A percentile compares a stretch with the other conserved stretches of the same genome.
These are phyloP conservation scores for Exophiala sp. DNA, from an alignment of 2,329 filamentous ascomycete species.

Conservation along the genomic window DNA sequence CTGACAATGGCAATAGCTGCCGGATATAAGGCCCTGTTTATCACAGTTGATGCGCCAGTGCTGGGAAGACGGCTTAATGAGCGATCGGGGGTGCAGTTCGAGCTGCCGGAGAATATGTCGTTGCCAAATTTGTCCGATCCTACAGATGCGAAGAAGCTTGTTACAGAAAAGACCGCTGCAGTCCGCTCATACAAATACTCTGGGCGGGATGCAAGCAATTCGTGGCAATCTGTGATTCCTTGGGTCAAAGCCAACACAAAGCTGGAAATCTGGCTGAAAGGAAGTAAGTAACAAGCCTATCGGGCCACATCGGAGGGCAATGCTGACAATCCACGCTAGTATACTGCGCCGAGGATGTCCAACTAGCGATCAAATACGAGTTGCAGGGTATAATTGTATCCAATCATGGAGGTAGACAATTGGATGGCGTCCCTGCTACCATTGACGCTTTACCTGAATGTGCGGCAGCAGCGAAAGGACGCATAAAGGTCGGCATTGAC, in stretches of 20 bases:
- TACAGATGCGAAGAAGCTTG: constrained; percentile 30
- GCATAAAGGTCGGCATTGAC: constrained; percentile 23
- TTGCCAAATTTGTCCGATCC: constrained; percentile 41
- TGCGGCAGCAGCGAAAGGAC: constrained; percentile 23
- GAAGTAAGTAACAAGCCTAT: constrained; percentile 27
- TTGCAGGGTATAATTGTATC: constrained; percentile 18
- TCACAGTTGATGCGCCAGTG: constrained; percentile 55
- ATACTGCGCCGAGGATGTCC: constrained; percentile 12
- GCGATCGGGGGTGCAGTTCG: constrained; percentile 42
- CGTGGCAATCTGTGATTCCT: constrained; percentile 50
- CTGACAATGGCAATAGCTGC: constrained; percentile 31
- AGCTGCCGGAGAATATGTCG: constrained; percentile 42
- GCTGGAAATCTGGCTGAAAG: constrained; percentile 27
- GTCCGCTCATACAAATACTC: constrained; percentile 9
- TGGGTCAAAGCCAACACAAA: constrained; percentile 44
- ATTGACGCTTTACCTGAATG: constrained; percentile 16
- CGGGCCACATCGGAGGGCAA: constrained; percentile 17
- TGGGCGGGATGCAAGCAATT: constrained; percentile 39
- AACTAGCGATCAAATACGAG: constrained; percentile 16
- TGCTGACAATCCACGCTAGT: background rate
- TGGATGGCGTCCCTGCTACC: constrained; percentile 19
- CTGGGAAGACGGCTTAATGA: constrained; percentile 54
- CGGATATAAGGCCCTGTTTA: constrained; percentile 53
- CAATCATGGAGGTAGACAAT: constrained; percentile 21
- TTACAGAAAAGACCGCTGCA: background rate